phyloP scores from a whole-genome alignment of 176 grass and related monocot species.

The Secale cereale region DNA sequence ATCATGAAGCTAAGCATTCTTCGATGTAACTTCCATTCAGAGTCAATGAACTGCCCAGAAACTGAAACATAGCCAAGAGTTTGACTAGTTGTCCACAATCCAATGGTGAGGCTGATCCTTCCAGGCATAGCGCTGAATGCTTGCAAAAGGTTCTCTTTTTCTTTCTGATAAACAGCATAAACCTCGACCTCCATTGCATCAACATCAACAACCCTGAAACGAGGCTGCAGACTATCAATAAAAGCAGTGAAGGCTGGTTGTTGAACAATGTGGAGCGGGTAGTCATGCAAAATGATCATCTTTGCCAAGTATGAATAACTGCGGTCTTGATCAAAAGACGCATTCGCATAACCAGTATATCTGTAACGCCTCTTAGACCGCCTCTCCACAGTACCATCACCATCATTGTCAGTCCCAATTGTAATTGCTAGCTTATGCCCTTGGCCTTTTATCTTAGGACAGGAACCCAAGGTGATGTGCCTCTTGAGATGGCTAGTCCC shows the following conservation, averaged over 20 bases:
- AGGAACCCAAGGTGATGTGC: constrained; percentile 65
- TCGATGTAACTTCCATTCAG: constrained; percentile 55
- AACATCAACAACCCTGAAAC: constrained; percentile 56
- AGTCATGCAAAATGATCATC: constrained; percentile 60
- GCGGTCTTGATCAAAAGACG: constrained; percentile 46
- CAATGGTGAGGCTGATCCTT: constrained; percentile 62
- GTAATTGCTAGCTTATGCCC: constrained; percentile 7
- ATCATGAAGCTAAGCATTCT: constrained; percentile 79
- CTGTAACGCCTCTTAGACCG: constrained; percentile 58
- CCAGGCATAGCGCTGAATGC: constrained; percentile 47
- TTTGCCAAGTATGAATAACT: constrained; percentile 44
- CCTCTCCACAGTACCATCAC: constrained; percentile 17
- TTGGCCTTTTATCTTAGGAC: constrained; percentile 52
- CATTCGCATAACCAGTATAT: constrained; percentile 50
- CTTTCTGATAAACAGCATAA: constrained; percentile 56
- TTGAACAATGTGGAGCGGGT: constrained; percentile 65
- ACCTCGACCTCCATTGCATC: constrained; percentile 52
- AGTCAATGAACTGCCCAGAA: constrained; percentile 59
- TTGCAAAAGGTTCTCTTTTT: constrained; percentile 46
- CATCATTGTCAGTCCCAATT: constrained; percentile 22
- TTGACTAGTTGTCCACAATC: constrained; percentile 67
- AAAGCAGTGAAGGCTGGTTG: constrained; percentile 56
- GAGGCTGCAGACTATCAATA: constrained; percentile 58
- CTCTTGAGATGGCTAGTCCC: constrained; percentile 76
- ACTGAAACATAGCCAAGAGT: constrained; percentile 69